Base-by-base conservation (phyloP, 352 stramenopile genomes). In the Globisporangium spiculum region DNA sequence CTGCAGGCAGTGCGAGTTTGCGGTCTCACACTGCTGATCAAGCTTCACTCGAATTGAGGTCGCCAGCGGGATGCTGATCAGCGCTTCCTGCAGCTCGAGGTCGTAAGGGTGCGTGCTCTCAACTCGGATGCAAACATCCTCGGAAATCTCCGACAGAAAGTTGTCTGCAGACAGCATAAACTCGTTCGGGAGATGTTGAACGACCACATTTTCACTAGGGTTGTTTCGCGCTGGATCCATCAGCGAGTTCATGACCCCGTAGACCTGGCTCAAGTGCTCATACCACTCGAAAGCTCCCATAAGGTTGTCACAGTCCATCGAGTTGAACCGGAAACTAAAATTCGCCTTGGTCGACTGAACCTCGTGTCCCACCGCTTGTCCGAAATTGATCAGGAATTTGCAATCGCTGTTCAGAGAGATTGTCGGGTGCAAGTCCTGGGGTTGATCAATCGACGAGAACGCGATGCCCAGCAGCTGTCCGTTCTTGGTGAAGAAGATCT, bases 211-310 rank as follows among this genome's bases (percentile, higher is more conserved):
- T 20, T 24, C 48, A 22, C 36, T 2, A 60, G 67, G 63, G 26
- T 56, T 36, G 30, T 77, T 66, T 10, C 81, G 77, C 9, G 55
- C 64, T 20, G 80, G 78, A n/a, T 90, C 82, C 73, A 93, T 89
- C 1, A 96, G 67, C 1, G 89, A 74, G 63, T 90, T 79, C 86
- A 96, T 95, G 44, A 96, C 88, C 5, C 86, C 82, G 56, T 94
- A 94, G 52, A 94, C 89, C 66, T 96, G 86, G 57, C 81, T 92
- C 12, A 95, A 71, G 59, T 89, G 85, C 36, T 96, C 88, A 63
- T 91, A 96, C 88, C 88, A 95, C 72, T 96, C 86, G 52, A 95
- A 94, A 0, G 80, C 78, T n/a, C 77, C 80, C 88, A 96, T 94
- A 20, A 93, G 63, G 46, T 92, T 92, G 60, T 95, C 86, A 60